Conservation (phyloP, 2,329 filamentous ascomycete species). For the Fusarium sp. region DNA sequence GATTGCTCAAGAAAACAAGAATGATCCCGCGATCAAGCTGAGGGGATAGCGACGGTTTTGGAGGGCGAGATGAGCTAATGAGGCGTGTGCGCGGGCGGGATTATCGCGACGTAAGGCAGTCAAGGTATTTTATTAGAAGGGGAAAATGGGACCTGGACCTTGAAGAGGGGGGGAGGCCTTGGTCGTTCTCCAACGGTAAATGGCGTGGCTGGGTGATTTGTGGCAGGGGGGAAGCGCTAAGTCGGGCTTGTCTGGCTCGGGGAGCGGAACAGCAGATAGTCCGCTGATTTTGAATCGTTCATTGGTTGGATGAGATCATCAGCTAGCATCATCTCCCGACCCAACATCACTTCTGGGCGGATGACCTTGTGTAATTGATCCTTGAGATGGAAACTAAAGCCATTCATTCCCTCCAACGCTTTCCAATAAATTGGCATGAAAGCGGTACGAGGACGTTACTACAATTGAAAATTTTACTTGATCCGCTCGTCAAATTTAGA, state of each 20-base stretch:
- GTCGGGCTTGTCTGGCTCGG: background rate
- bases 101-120: conserved; percentile 38
- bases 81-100: conserved; percentile 37
- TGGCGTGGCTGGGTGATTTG: conserved; percentile 52
- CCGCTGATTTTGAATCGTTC: rapidly evolving
- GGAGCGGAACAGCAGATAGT: conserved; percentile 5
- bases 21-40: conserved; percentile 41
- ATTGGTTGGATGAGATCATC: conserved; percentile 16
- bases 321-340: conserved; percentile 17
- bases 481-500: no score
- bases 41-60: conserved; percentile 37
- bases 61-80: conserved; percentile 35
- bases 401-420: background rate
- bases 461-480: no score
- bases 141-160: conserved; percentile 45
- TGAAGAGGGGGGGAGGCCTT: conserved; percentile 42
- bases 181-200: conserved; percentile 48
- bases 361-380: conserved; percentile 22
- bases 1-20: conserved; percentile 35
- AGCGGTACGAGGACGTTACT: no score
- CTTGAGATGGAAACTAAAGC: conserved; percentile 17
- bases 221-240: conserved; percentile 11
- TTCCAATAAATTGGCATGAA: background rate
- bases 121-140: conserved; percentile 40
- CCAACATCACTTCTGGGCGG: conserved; percentile 16